Evolutionary conservation across 805 yeast genomes (phyloP), one percentile per base, ranked within the genome.

Genomic region (Kazachstania viticola): DNA sequence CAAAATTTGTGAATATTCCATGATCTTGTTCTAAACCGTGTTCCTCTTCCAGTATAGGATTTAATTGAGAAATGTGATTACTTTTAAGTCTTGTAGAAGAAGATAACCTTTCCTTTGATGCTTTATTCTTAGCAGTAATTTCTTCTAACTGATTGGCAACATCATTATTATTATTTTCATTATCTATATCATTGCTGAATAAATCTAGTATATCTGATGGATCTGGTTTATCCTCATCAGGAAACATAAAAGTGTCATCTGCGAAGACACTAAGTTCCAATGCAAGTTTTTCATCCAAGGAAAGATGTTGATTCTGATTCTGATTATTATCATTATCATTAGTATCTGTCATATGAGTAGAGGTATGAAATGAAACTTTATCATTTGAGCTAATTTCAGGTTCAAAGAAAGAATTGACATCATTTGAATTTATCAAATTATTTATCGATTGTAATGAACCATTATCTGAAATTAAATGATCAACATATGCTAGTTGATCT

Each of bases 401-500:
- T 19, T 19, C 21, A n/a, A n/a, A n/a, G n/a, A n/a, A n/a, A n/a
- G n/a, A n/a, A n/a, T n/a, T n/a, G n/a, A n/a, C n/a, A n/a, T n/a
- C n/a, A n/a, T n/a, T n/a, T n/a, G n/a, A n/a, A n/a, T n/a, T n/a
- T n/a, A n/a, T n/a, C n/a, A n/a, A n/a, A 19, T 19, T 19, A 11
- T 19, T 19, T 8, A 19, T 19, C 11, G 21, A 19, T 8, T 8
- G 11, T 8, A 8, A 11, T 7, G 7, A 7, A 19, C 21, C 11
- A 8, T 19, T 7, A 19, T 11, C 21, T 19, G 74, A 73, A 63
- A 80, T 70, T 46, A 79, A 78, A 39, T 77, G 77, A 49, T 80
- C 93, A 21, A 80, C 81, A 44, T 79, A 80, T 2, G 81, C 87
- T 35, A 80, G 61, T 59, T 80, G 93, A 48, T 80, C 93, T 33